phyloP scores from a whole-genome alignment of 441 rosid genomes.

The Geranium incanum region DNA sequence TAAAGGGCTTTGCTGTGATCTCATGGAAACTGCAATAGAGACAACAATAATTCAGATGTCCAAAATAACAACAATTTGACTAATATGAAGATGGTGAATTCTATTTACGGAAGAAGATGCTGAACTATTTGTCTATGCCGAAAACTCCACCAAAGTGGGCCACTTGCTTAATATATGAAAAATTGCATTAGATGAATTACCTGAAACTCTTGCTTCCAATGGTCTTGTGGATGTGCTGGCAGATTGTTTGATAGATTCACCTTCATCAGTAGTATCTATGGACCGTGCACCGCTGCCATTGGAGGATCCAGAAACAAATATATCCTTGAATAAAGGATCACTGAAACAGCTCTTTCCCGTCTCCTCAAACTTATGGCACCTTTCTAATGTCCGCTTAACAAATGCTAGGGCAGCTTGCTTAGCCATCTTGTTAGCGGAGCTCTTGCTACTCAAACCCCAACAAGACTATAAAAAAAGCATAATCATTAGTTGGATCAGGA shows the following conservation, averaged over 20 bases:
- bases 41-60: slow-evolving; percentile 17
- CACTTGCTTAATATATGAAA: background rate
- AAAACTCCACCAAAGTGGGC: slow-evolving; percentile 9
- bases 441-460: slow-evolving; percentile 67
- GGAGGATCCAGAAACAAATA: slow-evolving; percentile 46
- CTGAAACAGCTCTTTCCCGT: slow-evolving; percentile 80
- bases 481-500: background rate
- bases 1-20: slow-evolving; percentile 49
- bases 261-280: slow-evolving; percentile 35
- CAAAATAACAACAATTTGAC: background rate
- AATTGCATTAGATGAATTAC: slow-evolving; percentile 22
- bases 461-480: slow-evolving; percentile 43
- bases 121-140: slow-evolving; percentile 10
- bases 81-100: background rate
- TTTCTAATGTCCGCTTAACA: slow-evolving; percentile 63
- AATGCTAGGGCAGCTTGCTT: slow-evolving; percentile 80
- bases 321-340: slow-evolving; percentile 59
- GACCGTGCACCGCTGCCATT: slow-evolving; percentile 29
- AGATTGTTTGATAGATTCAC: slow-evolving; percentile 42
- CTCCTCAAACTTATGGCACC: slow-evolving; percentile 66
- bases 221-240: slow-evolving; percentile 24
- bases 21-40: slow-evolving; percentile 52
- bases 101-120: background rate
- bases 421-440: slow-evolving; percentile 68
- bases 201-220: slow-evolving; percentile 36